Evolutionary conservation across 768 basidiomycete genomes (phyloP), one percentile per base, ranked within the genome.

Genomic region (Pholiota microspora): DNA sequence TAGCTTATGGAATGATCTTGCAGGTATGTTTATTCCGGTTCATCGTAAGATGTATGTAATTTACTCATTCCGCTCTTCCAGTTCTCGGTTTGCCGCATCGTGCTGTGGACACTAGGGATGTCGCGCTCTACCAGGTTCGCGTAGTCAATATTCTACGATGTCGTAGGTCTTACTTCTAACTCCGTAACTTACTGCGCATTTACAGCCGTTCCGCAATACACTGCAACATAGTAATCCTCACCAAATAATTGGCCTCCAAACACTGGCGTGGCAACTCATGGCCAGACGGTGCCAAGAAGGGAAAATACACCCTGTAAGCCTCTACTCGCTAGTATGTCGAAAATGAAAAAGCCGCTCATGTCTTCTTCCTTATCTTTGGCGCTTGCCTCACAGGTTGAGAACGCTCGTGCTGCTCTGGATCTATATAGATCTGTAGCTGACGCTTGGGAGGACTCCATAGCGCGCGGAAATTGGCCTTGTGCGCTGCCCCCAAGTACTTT

Each of bases 191-290:
- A 38, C 45, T 59, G n/a, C 45, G 29, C 21, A 42, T 46, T 47
- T 49, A 45, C 44, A 88, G 73, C 90, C 90, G 0, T 92, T 92
- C 64, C 80, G 88, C 63, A 86, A 83, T 53, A 81, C 87, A 1
- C 70, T 92, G 49, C 80, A 54, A 44, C 35, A 46, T 16, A 54
- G 82, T 23, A 78, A 79, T 24, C 82, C 83, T 5, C 83, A 86
- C 63, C 85, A 88, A 60, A 68, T 83, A 46, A 72, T 90, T 56
- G 89, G 92, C 24, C 75, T 93, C 31, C 86, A 84, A 63, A 93
- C 92, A 4, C 75, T 93, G 13, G 82, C 85, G 66, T 92, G 88
- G 88, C 86, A 85, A 61, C 78, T 93, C 31, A 89, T 93, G 89
- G 79, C 82, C 53, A 79, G 90, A 61, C 81, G 85, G 27, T 88